These are phyloP conservation scores for Teratosphaeria epicoccoides DNA, from an alignment of 2,329 filamentous ascomycete genomes.

Conservation along the genomic window DNA sequence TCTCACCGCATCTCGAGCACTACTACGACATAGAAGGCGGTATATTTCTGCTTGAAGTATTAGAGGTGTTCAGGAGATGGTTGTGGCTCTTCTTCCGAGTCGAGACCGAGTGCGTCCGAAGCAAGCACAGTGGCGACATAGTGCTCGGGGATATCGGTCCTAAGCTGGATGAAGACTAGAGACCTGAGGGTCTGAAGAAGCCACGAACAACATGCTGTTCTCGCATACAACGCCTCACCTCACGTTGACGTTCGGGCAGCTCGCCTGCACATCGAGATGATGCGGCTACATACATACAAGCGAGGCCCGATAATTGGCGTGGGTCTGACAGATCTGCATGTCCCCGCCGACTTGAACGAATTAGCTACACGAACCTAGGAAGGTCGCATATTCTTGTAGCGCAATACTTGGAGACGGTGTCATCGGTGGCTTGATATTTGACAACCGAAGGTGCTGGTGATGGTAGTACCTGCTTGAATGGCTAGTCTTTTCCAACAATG, in stretches of 20 bases:
- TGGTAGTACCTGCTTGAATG: not conserved
- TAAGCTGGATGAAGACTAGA: conserved; percentile 5
- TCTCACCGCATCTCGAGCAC: conserved; percentile 70
- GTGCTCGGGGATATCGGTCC: conserved; percentile 6
- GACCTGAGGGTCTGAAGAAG: not conserved
- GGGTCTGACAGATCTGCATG: not conserved
- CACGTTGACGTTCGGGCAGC: not conserved
- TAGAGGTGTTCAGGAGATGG: conserved; percentile 84
- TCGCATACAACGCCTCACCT: not conserved
- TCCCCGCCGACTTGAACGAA: not conserved
- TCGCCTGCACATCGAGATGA: not conserved
- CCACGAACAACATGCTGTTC: not conserved
- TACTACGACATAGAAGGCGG: conserved; percentile 79
- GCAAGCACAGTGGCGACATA: conserved; percentile 1
- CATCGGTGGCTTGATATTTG: not conserved
- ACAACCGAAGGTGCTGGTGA: not conserved
- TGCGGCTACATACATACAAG: not conserved
- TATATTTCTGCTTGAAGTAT: conserved; percentile 74
- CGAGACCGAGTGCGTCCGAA: conserved; percentile 71
- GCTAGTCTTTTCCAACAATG: not conserved
- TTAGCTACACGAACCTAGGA: not conserved
- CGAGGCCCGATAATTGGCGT: not conserved
- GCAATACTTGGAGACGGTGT: not conserved
- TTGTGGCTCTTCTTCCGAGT: conserved; percentile 95
- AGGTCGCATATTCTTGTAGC: not conserved